Conservation (phyloP, 108 stramenopile species). For the Cylindrotheca closterium region DNA sequence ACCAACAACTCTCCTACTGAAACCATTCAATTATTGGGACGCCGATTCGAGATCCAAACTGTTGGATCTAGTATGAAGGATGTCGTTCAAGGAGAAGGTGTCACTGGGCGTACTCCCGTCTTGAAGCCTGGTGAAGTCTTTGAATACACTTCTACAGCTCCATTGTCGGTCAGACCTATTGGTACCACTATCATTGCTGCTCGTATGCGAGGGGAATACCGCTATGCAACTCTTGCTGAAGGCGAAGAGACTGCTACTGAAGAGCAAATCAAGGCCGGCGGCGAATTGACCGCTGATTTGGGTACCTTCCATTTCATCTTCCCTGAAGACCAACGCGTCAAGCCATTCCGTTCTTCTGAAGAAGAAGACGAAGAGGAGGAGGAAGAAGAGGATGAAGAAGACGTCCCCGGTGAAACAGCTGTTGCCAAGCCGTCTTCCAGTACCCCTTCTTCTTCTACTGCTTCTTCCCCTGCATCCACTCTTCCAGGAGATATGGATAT, state of each 20-base stretch:
- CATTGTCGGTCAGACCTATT: constrained; percentile 74
- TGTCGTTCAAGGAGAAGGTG: constrained; percentile 89
- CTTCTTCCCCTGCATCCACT: constrained; percentile 49
- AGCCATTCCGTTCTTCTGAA: constrained; percentile 61
- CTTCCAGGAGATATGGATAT: constrained; percentile 85
- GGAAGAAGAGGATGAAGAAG: constrained; percentile 82
- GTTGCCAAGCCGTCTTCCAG: constrained; percentile 20
- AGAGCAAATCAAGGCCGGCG: constrained; percentile 70
- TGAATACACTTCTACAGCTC: constrained; percentile 90
- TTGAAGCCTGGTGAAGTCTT: constrained; percentile 91
- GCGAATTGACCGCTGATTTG: constrained; percentile 71
- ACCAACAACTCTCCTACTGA: constrained; percentile 86
- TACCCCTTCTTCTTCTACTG: constrained; percentile 6
- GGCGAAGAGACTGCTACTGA: constrained; percentile 74
- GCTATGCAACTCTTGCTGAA: constrained; percentile 57
- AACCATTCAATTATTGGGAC: constrained; percentile 85
- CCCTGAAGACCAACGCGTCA: constrained; percentile 85
- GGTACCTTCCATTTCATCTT: constrained; percentile 85
- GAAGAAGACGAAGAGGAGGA: constrained; percentile 78
- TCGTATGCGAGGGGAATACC: constrained; percentile 81
- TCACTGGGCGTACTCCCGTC: constrained; percentile 88
- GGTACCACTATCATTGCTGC: constrained; percentile 84
- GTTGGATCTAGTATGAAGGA: constrained; percentile 84
- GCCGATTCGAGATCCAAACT: constrained; percentile 92
- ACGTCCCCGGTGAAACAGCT: constrained; percentile 53